Conservation (phyloP, 2,329 filamentous ascomycete genomes). For the Ilyonectria destructans region DNA sequence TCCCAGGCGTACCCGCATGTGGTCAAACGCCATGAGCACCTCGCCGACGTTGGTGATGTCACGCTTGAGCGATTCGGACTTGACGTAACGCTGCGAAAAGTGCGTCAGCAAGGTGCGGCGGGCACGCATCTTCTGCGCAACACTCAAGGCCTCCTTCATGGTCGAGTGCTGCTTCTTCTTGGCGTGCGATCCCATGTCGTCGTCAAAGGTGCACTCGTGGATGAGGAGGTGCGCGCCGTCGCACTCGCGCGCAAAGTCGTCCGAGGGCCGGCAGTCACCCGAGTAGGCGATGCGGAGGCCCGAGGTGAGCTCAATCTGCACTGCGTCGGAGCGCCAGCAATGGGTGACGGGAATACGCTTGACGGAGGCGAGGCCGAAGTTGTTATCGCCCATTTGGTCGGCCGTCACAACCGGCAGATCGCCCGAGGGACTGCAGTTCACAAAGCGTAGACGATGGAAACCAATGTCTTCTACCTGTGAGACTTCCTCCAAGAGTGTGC, state of each 20-base stretch:
- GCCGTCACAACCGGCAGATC: slow-evolving; percentile 53
- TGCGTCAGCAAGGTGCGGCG: slow-evolving; percentile 89
- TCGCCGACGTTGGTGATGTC: slow-evolving; percentile 56
- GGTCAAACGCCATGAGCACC: slow-evolving; percentile 83
- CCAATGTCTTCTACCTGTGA: slow-evolving; percentile 84
- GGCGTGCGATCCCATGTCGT: slow-evolving; percentile 85
- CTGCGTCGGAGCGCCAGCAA: slow-evolving; percentile 84
- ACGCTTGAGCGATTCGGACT: slow-evolving; percentile 59
- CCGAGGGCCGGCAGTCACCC: slow-evolving; percentile 90
- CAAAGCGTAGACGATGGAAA: slow-evolving; percentile 67
- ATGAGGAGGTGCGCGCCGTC: slow-evolving; percentile 85
- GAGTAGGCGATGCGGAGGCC: slow-evolving; percentile 93
- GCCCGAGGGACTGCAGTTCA: slow-evolving; percentile 44
- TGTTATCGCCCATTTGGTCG: slow-evolving; percentile 59
- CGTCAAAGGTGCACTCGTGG: slow-evolving; percentile 97
- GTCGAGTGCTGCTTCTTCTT: slow-evolving; percentile 92
- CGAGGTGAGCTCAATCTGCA: slow-evolving; percentile 83
- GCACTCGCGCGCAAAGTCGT: slow-evolving; percentile 80
- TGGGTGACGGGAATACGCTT: slow-evolving; percentile 81
- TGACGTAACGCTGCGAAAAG: slow-evolving; percentile 95
- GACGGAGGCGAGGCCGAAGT: slow-evolving; percentile 77
- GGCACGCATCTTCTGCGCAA: slow-evolving; percentile 86
- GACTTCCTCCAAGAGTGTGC: slow-evolving; percentile 85
- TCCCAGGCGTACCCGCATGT: slow-evolving; percentile 81
- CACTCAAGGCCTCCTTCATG: slow-evolving; percentile 85